Evolutionary conservation across 1,284 basidiomycete genomes (phyloP).

Genomic region (Ceratobasidium sp.): DNA sequence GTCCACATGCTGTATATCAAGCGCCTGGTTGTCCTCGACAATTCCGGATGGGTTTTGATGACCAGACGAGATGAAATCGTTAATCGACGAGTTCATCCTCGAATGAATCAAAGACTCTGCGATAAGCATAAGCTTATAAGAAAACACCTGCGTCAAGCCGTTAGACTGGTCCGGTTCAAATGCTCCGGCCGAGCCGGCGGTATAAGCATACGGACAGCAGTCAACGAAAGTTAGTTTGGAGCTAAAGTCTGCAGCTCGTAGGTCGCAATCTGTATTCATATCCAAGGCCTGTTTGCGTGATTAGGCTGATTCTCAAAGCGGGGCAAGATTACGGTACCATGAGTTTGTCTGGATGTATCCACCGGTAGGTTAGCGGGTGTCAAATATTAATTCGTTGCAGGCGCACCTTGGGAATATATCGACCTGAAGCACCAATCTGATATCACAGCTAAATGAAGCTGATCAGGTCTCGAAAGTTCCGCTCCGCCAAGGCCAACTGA

Average conservation of each 20-base stretch:
- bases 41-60: not conserved
- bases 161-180: no score
- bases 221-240: no score
- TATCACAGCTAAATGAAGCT: not conserved
- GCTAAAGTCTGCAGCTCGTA: not conserved
- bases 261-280: not conserved
- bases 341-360: not conserved
- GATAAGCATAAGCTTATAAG: not conserved
- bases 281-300: not conserved
- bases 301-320: not conserved
- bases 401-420: not conserved
- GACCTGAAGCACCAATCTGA: not conserved
- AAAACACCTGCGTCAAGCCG: not conserved
- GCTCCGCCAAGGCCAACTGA: not conserved
- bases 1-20: not conserved
- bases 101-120: not conserved
- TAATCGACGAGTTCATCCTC: not conserved
- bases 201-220: no score
- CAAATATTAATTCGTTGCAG: not conserved
- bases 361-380: not conserved
- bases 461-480: not conserved
- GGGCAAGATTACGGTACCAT: not conserved
- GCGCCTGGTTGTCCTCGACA: no score
- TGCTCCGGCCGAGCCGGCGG: no score
- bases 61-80: not conserved